Evolutionary conservation across 2,329 filamentous ascomycete species (phyloP), one percentile per base, ranked within the genome.

Genomic region (Pestalotiopsis sp.): DNA sequence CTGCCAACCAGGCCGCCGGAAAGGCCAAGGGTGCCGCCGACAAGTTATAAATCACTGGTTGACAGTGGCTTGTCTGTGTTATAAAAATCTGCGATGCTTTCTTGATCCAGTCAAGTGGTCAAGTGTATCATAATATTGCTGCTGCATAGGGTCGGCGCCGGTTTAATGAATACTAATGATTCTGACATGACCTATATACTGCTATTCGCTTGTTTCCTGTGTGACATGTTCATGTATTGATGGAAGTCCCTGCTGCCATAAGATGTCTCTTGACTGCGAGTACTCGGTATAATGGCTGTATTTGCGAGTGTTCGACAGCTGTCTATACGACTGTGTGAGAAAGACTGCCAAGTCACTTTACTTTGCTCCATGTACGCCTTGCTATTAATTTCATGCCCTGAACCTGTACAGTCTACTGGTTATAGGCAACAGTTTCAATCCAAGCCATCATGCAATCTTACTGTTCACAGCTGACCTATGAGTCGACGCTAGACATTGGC

Each of bases 21-120:
- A 70, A 70, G 69, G 69, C 69, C n/a, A 68, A 70, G 69, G 66
- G 66, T 39, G 66, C 66, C 20, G 69, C 69, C 23, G 38, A 70
- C 20, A 58, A 67, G 41, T 6, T 70, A 62, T 70, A 68, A 68
- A 67, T 45, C 45, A 52, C 45, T 52, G 45, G 62, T n/a, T 65
- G 20, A 49, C 25, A 14, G 23, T 17, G 62, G 14, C 39, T 25
- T 45, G 20, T 23, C 13, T 62, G 27, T 62, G 20, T 14, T 20
- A 39, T 39, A 9, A 36, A 20, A 17, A n/a, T n/a, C 38, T 62
- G 25, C 45, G 17, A 52, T 52, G 45, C 45, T 52, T 23, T n/a
- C 45, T 52, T 52, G 45, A 52, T 20, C 45, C 7, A 20, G 20
- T 7, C 23, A 23, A 4, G 25, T 6, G 58, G 59, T 39, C 31